Conservation (phyloP, 306 rosid species). For the Sicyos baderoa region DNA sequence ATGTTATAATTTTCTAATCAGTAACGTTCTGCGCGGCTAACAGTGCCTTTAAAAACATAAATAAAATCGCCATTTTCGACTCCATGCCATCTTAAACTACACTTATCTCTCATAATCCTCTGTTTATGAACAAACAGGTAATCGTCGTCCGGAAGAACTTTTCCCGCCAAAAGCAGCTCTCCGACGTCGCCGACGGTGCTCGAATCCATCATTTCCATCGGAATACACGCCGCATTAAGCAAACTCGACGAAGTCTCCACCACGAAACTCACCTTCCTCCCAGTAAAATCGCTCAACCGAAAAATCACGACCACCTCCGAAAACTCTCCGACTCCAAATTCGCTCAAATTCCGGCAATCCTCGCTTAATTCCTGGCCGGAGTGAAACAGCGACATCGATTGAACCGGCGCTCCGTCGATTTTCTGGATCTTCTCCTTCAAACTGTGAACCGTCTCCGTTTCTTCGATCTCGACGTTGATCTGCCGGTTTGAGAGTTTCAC, state of each 20-base stretch:
- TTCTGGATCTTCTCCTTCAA: constrained; percentile 75
- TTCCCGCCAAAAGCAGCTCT: constrained; percentile 44
- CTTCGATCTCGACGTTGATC: constrained; percentile 51
- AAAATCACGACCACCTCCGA: constrained; percentile 55
- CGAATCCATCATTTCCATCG: constrained; percentile 55
- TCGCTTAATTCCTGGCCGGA: constrained; percentile 52
- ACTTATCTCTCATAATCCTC: constrained; percentile 70
- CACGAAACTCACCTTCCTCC: constrained; percentile 41
- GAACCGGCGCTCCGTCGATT: constrained; percentile 48
- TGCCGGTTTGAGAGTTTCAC: constrained; percentile 46
- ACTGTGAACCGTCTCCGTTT: constrained; percentile 56
- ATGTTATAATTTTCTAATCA: not conserved
- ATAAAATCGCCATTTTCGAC: constrained; percentile 73
- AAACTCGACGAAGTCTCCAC: constrained; percentile 75
- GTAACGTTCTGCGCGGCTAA: constrained; percentile 31
- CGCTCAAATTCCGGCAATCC: constrained; percentile 47
- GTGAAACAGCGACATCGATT: constrained; percentile 51
- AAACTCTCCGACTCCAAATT: constrained; percentile 48
- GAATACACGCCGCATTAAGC: constrained; percentile 63
- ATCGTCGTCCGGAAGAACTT: constrained; percentile 52
- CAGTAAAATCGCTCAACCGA: constrained; percentile 35
- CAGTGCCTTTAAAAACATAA: constrained; percentile 65
- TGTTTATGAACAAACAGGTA: constrained; percentile 82
- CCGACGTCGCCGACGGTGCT: constrained; percentile 54
- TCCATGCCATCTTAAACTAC: constrained; percentile 81